Conservation (phyloP, 139 green algal genomes). For the Deuterostichococcus epilithicus region DNA sequence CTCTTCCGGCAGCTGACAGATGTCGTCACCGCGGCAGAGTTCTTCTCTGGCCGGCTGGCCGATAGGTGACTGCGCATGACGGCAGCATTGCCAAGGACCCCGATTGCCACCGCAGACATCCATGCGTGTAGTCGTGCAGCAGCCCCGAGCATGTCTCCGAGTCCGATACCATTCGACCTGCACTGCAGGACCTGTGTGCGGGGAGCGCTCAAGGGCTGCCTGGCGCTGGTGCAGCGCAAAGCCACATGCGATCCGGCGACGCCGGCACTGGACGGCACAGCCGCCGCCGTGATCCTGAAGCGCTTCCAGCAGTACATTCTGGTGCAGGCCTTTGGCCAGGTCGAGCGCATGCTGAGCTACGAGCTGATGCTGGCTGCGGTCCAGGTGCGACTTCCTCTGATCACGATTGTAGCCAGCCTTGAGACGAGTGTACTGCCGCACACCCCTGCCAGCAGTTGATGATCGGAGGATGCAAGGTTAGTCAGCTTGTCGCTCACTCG, state of each 20-base stretch:
- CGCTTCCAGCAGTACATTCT: constrained; percentile 34
- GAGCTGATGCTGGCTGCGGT: constrained; percentile 16
- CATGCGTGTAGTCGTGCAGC: too few species aligned
- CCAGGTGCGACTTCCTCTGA: constrained; percentile 4
- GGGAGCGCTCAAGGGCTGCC: constrained; percentile 28
- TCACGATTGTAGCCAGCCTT: too few species aligned
- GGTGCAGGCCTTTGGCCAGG: constrained; percentile 40
- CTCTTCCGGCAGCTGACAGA: neutral
- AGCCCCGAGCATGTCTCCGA: too few species aligned
- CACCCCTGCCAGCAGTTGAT: too few species aligned
- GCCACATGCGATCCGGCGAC: neutral
- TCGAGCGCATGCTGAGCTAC: constrained; percentile 28
- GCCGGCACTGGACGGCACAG: neutral
- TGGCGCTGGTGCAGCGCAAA: constrained; percentile 4
- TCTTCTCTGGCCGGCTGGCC: constrained; percentile 26
- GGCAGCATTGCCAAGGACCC: too few species aligned
- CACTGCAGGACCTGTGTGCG: constrained; percentile 20
- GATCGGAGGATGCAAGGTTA: too few species aligned
- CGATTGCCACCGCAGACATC: too few species aligned
- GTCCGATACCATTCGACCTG: neutral
- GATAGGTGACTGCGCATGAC: constrained; percentile 13
- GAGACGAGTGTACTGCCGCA: too few species aligned
- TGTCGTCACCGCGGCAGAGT: constrained; percentile 19
- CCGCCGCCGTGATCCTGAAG: constrained; percentile 8
- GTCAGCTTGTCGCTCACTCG: too few species aligned